Conservation (phyloP, 2,329 filamentous ascomycete genomes). For the Paecilomyces formosus region DNA sequence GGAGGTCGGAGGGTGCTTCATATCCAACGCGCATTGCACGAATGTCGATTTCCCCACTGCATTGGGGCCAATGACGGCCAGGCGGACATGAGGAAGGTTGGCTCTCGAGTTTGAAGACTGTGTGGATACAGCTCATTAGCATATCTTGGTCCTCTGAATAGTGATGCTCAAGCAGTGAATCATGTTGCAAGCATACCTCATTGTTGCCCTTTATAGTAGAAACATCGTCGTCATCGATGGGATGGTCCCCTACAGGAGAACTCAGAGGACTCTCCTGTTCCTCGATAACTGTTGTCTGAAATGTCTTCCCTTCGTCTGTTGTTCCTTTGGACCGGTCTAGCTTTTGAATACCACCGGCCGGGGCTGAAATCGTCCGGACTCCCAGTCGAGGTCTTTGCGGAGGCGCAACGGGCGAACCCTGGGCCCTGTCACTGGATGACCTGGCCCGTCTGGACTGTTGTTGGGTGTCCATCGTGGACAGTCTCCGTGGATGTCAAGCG, state of each 20-base stretch:
- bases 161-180: background rate
- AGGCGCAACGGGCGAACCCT: constrained; percentile 13
- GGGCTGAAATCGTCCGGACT: constrained; percentile 27
- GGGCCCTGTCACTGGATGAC: constrained; percentile 24
- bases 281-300: constrained; percentile 19
- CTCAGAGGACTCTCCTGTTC: constrained; percentile 18
- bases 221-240: constrained; percentile 4
- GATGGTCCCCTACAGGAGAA: constrained; percentile 7
- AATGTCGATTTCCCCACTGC: constrained; percentile 54
- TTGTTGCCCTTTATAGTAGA: constrained; percentile 8
- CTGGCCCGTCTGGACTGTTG: constrained; percentile 20
- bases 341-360: constrained; percentile 21
- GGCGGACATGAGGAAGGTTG: constrained; percentile 47
- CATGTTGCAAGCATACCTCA: constrained; percentile 19
- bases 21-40: constrained; percentile 49
- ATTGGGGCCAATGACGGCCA: constrained; percentile 49
- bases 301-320: constrained; percentile 10
- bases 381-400: constrained; percentile 24
- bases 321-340: constrained; percentile 15
- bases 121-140: constrained; percentile 2
- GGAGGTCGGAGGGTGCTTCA: constrained; percentile 38
- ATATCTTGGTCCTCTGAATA: background rate
- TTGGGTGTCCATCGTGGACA: constrained; percentile 8
- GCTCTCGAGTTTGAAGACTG: constrained; percentile 17
- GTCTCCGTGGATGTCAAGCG: background rate